Evolutionary conservation across 2,329 filamentous ascomycete genomes (phyloP).

Genomic region (Tolypocladium inflatum): DNA sequence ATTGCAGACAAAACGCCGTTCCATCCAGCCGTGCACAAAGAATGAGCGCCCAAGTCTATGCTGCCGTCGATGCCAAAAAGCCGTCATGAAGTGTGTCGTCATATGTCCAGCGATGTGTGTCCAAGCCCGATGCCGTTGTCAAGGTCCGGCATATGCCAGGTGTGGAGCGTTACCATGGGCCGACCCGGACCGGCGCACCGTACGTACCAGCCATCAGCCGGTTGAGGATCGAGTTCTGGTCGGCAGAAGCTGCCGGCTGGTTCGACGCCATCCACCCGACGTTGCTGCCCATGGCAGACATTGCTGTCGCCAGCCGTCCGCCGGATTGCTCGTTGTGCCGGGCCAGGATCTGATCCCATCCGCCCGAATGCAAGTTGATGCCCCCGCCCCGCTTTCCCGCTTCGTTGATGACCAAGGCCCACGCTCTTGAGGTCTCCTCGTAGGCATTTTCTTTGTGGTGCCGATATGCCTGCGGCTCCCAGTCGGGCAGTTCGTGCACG

Average conservation of each 20-base stretch:
- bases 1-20: conserved; percentile 21
- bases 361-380: conserved; percentile 78
- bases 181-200: conserved; percentile 50
- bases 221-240: conserved; percentile 49
- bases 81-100: conserved; percentile 23
- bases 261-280: conserved; percentile 66
- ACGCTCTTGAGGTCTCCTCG: conserved; percentile 89
- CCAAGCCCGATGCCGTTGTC: conserved; percentile 3
- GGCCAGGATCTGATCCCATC: conserved; percentile 81
- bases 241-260: conserved; percentile 20
- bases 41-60: conserved; percentile 25
- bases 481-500: conserved; percentile 81
- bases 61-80: conserved; percentile 23
- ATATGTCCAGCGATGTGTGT: conserved; percentile 16
- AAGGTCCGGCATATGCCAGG: no score
- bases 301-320: conserved; percentile 70
- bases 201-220: conserved; percentile 54
- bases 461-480: conserved; percentile 81
- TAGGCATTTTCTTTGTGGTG: conserved; percentile 93
- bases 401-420: conserved; percentile 85
- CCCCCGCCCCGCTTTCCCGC: conserved; percentile 85
- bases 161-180: conserved; percentile 40
- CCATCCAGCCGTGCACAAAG: conserved; percentile 17
- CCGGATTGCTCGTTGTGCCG: conserved; percentile 84
- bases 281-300: conserved; percentile 64